Evolutionary conservation across 768 basidiomycete genomes (phyloP), one percentile per base, ranked within the genome.

Genomic region (Agaricus subrufescens): DNA sequence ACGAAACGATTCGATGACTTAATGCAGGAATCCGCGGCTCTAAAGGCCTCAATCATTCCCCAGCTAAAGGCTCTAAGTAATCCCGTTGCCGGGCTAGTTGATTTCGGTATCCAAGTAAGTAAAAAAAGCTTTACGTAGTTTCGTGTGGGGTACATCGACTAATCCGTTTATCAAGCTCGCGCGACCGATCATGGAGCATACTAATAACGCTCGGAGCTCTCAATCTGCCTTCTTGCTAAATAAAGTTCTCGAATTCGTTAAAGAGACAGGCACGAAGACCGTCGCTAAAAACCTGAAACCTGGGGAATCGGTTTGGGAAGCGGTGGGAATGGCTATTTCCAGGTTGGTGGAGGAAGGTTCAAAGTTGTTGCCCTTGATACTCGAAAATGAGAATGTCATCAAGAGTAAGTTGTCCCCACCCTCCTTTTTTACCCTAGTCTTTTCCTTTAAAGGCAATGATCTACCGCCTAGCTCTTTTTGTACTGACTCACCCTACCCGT

Each of bases 61-160:
- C 88, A 89, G 46, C 81, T 94, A 65, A 83, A 88, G 58, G 75
- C 77, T 2, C 68, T 93, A n/a, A 84, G 81, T 63, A 84, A 88
- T 55, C 74, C 80, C 29, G 85, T 92, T 1, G 84, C 86, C 1
- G 90, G 91, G 58, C 80, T 94, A 9, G 87, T 94, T 60, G 92
- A 95, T 70, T 91, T 96, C 66, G 92, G 92, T 66, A 90, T 97
- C 54, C 89, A 90, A 52, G 93, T 92, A 58, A 52, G 85, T 67
- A 19, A 34, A 11, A 34, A 34, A 34, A 11, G 5, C 11, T 34
- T 34, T 34, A 34, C 34, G 34, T 11, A 34, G 34, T 34, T 34
- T 11, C 34, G 34, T 34, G 34, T 34, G 34, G 34, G 34, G 34
- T 34, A 34, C 25, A 40, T 46, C 29, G 15, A 55, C 30, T 50